These are phyloP conservation scores for Leishmania major DNA, from an alignment of 208 protist genomes.

Conservation along the genomic window DNA sequence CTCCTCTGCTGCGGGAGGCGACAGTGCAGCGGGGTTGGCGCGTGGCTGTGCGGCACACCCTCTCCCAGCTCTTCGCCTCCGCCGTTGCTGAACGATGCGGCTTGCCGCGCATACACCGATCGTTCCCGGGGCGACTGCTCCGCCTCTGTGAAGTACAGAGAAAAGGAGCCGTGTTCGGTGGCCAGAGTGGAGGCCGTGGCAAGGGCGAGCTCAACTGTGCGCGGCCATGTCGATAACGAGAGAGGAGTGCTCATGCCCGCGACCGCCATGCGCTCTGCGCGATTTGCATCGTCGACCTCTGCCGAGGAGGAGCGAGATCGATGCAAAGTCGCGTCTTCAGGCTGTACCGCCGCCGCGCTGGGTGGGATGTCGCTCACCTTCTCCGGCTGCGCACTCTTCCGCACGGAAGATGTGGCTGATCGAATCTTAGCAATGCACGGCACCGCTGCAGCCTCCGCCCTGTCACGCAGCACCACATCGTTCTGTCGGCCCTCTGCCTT, in stretches of 20 bases:
- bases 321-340: not conserved
- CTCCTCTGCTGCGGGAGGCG: not conserved
- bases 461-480: not conserved
- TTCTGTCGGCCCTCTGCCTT: not conserved
- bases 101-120: not conserved
- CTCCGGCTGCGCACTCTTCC: not conserved
- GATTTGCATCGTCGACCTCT: not conserved
- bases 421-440: not conserved
- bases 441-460: not conserved
- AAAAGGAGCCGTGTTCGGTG: not conserved
- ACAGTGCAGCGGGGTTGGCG: conserved; percentile 6
- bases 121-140: conserved; percentile 17
- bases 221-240: not conserved
- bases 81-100: not conserved
- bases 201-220: not conserved
- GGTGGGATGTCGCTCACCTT: not conserved
- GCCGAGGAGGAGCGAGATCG: not conserved
- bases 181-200: not conserved
- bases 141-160: conserved; percentile 5
- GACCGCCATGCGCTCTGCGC: not conserved
- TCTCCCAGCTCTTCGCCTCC: conserved; percentile 1
- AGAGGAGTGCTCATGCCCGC: not conserved
- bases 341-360: not conserved
- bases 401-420: too few relatives aligned
- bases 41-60: conserved; percentile 20